phyloP scores from a whole-genome alignment of 805 yeast species.

The Saccharomycopsis sp. region DNA sequence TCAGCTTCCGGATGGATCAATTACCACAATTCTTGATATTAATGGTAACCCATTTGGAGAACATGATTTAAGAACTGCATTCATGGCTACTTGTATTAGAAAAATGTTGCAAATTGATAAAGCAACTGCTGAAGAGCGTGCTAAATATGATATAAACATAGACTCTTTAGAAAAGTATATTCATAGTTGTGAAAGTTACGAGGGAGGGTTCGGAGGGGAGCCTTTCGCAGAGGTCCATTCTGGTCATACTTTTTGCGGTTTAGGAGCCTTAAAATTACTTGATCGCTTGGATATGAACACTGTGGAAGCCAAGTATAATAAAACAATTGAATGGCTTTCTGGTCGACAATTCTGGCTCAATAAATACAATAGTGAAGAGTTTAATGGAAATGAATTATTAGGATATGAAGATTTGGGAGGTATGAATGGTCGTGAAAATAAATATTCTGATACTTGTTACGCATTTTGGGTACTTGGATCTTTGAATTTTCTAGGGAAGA shows the following conservation, averaged over 20 bases:
- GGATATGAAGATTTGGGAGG: constrained; percentile 53
- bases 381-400: constrained; percentile 18
- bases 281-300: constrained; percentile 19
- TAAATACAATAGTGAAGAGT: constrained; percentile 23
- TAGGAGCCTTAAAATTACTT: constrained; percentile 45
- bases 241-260: constrained; percentile 79
- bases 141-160: constrained; percentile 32
- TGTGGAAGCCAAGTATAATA: constrained; percentile 9
- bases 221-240: constrained; percentile 62
- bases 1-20: constrained; percentile 53
- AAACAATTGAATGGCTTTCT: constrained; percentile 48
- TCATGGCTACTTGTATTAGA: constrained; percentile 60
- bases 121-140: constrained; percentile 20
- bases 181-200: constrained; percentile 28
- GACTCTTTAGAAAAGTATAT: constrained; percentile 31
- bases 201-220: constrained; percentile 64
- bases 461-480: constrained; percentile 73
- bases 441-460: constrained; percentile 79
- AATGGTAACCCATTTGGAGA: constrained; percentile 40
- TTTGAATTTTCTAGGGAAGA: constrained; percentile 32
- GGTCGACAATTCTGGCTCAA: constrained; percentile 48
- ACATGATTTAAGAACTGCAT: constrained; percentile 61
- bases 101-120: constrained; percentile 35
- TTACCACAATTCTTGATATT: constrained; percentile 33
- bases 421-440: constrained; percentile 80